Evolutionary conservation across 192 early-diverging fungal genomes (phyloP).

Genomic region (Coemansia sp.): DNA sequence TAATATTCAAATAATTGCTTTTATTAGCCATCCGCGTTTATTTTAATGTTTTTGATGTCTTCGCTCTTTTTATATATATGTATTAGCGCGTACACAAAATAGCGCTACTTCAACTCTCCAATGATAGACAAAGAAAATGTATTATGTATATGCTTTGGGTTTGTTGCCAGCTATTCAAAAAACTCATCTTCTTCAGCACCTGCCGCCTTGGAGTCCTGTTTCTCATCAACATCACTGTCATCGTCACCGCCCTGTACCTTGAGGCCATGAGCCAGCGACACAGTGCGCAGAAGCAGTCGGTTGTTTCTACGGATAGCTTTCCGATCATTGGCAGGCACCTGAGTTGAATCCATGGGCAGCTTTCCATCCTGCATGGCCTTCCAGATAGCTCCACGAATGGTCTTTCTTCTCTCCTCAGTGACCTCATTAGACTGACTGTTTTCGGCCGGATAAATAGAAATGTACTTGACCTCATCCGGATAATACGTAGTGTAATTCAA

Average conservation of each 20-base stretch:
- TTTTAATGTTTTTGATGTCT: neutral
- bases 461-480: conserved; percentile 43
- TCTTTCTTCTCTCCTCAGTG: conserved; percentile 9
- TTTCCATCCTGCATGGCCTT: conserved; percentile 23
- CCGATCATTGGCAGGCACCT: conserved; percentile 18
- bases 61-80: too few species aligned
- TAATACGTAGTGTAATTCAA: conserved; percentile 49
- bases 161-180: conserved; percentile 36
- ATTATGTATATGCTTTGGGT: too few species aligned
- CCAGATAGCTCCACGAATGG: conserved; percentile 13
- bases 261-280: conserved; percentile 19
- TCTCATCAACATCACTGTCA: neutral
- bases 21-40: too few species aligned
- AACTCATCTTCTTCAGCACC: conserved; percentile 29
- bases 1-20: neutral
- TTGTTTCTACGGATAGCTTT: conserved; percentile 31
- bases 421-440: conserved; percentile 21
- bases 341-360: conserved; percentile 29
- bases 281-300: conserved; percentile 22
- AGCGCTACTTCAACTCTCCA: too few species aligned
- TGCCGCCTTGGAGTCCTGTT: neutral
- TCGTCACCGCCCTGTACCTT: neutral
- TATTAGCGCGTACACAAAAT: neutral
- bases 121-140: too few species aligned
- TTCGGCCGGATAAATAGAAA: conserved; percentile 38